These are phyloP conservation scores for Phaeosphaeria sp. DNA, from an alignment of 2,329 filamentous ascomycete species.

Conservation along the genomic window DNA sequence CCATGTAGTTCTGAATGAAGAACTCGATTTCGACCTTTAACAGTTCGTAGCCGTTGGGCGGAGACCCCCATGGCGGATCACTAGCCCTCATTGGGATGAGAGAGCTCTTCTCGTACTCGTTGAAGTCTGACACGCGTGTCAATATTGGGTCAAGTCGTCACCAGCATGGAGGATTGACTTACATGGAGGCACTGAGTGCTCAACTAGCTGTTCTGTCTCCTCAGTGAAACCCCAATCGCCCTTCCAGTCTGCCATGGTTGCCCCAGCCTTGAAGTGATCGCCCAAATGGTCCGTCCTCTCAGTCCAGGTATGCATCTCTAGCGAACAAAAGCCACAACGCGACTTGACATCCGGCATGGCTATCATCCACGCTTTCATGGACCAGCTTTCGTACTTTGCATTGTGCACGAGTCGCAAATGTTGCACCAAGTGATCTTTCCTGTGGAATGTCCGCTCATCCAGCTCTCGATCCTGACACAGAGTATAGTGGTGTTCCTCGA, in stretches of 20 bases:
- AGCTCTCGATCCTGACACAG: slow-evolving; percentile 28
- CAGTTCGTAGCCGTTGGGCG: slow-evolving; percentile 33
- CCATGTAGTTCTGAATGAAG: slow-evolving; percentile 30
- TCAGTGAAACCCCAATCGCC: slow-evolving; percentile 36
- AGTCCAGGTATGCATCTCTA: slow-evolving; percentile 26
- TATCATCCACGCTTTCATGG: slow-evolving; percentile 35
- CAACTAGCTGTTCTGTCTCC: slow-evolving; percentile 12
- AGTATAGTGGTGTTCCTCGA: slow-evolving; percentile 27
- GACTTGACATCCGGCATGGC: slow-evolving; percentile 29
- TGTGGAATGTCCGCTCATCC: slow-evolving; percentile 34
- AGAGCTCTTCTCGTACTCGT: slow-evolving; percentile 27
- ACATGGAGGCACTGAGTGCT: slow-evolving; percentile 34
- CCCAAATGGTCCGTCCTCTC: slow-evolving; percentile 34
- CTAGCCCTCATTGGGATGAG: slow-evolving; percentile 30
- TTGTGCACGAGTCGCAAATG: slow-evolving; percentile 35
- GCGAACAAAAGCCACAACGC: slow-evolving; percentile 33
- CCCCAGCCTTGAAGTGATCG: slow-evolving; percentile 33
- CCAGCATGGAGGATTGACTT: no score
- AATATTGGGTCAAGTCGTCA: no score
- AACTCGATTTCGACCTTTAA: slow-evolving; percentile 33
- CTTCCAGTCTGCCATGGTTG: slow-evolving; percentile 34
- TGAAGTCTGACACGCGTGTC: slow-evolving; percentile 24
- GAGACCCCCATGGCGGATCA: slow-evolving; percentile 26
- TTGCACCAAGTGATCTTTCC: slow-evolving; percentile 39
- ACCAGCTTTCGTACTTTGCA: slow-evolving; percentile 41